Percentiles rank a stretch among this genome's conserved stretches.
Evolutionary conservation across 2,329 filamentous ascomycete species (phyloP).

Genomic region (Gliomastix tumulicola): DNA sequence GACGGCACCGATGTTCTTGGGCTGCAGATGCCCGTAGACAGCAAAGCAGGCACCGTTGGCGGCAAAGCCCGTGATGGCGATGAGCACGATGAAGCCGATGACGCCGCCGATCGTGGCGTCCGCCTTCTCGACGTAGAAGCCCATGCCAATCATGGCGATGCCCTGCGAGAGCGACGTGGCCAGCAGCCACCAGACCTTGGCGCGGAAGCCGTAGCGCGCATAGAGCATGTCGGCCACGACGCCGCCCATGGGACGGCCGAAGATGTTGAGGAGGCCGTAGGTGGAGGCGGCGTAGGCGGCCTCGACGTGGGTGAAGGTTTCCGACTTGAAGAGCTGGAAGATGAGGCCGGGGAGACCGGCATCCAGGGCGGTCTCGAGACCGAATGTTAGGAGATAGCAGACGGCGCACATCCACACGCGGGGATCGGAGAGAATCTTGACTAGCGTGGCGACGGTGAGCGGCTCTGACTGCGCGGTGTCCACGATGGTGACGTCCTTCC

Average conservation of each 20-base stretch:
- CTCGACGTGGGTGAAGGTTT: constrained; percentile 46
- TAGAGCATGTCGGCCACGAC: constrained; percentile 45
- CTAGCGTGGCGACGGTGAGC: background rate
- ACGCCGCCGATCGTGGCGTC: constrained; percentile 42
- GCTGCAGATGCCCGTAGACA: constrained; percentile 80
- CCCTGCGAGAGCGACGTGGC: constrained; percentile 38
- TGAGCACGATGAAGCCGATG: constrained; percentile 68
- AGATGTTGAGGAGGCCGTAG: constrained; percentile 68
- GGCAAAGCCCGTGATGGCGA: constrained; percentile 78
- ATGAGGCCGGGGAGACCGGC: constrained; percentile 11
- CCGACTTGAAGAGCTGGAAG: constrained; percentile 39
- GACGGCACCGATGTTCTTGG: constrained; percentile 70
- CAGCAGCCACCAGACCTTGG: constrained; percentile 20
- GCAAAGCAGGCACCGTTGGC: constrained; percentile 84
- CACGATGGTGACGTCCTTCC: no score
- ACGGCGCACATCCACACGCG: constrained; percentile 3
- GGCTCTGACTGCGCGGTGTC: constrained; percentile 2
- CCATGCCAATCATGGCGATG: constrained; percentile 55
- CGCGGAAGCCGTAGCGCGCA: constrained; percentile 20
- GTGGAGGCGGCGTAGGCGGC: constrained; percentile 46
- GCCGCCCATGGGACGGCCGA: constrained; percentile 61
- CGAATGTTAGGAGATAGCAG: constrained; percentile 33
- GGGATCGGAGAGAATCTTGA: constrained; percentile 1
- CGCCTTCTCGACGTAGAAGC: constrained; percentile 48
- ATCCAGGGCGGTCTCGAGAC: constrained; percentile 53